Evolutionary conservation across 129 eudicot species (phyloP), one percentile per base, ranked within the genome.

Genomic region (Saposhnikovia divaricata): DNA sequence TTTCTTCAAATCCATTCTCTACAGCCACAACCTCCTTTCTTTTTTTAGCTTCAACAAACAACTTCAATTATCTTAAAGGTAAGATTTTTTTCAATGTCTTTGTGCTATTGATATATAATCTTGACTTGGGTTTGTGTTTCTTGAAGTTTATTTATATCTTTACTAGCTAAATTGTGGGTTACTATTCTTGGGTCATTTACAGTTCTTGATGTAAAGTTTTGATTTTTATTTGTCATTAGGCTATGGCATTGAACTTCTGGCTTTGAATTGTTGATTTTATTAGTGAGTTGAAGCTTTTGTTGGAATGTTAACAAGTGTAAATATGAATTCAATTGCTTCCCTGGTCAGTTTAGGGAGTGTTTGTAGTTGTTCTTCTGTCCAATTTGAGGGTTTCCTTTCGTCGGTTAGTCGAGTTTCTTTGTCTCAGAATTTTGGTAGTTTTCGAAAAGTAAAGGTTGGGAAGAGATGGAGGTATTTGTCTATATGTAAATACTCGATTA

Each of bases 271-370:
- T 37, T 81, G 85, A 15, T 69, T 38, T 38, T 50, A 0, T 81
- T 68, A 68, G 73, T 80, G 74, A 79, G 72, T 21, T 40, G 37
- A 77, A 50, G 51, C 77, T 85, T 75, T 87, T 84, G 90, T 43
- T 82, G 89, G 83, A 63, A 82, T 77, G 48, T 77, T 43, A 78
- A 40, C 88, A 85, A 83, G 78, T 74, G 75, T 61, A 65, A 74
- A 71, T 66, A 94, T 90, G 99, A 87, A 90, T 83, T 86, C 90
- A 75, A 83, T 96, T 82, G 89, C 99, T 90, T 92, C 99, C 84
- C 87, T 89, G 18, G 97, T 90, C 72, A 88, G 90, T 81, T 92
- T 96, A 83, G 98, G 99, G 78, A 90, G 95, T 77, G 83, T 74
- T 45, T 89, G 89, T 80, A 84, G 87, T 38, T 82, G 89, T 80